These are phyloP conservation scores for Crepidotus variabilis DNA, from an alignment of 768 basidiomycete species.

Conservation along the genomic window DNA sequence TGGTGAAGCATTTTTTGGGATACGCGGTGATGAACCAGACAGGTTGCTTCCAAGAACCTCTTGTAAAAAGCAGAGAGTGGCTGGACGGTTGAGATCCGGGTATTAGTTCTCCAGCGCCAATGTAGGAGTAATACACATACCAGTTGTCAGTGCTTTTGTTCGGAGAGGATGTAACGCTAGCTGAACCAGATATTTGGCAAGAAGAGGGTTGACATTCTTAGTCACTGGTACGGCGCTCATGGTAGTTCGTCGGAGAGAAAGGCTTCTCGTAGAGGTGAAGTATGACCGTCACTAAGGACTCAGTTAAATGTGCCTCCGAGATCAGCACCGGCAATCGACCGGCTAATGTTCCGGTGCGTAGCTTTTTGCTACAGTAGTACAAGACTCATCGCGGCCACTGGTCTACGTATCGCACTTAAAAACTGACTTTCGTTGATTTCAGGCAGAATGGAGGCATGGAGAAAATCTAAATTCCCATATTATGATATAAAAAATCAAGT, in stretches of 20 bases:
- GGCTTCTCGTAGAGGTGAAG: not conserved
- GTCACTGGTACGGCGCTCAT: conserved; percentile 35
- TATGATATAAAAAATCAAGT: conserved; percentile 20
- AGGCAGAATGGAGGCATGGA: not conserved
- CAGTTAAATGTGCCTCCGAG: not conserved
- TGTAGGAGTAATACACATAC: conserved; percentile 27
- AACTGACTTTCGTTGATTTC: too few relatives aligned
- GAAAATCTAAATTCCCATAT: conserved; percentile 5
- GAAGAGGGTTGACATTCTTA: conserved; percentile 39
- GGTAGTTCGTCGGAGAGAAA: conserved; percentile 7
- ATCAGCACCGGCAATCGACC: not conserved
- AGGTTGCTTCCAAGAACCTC: conserved; percentile 77
- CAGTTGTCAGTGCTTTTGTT: conserved; percentile 78
- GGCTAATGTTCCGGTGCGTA: not conserved
- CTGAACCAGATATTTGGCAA: conserved; percentile 67
- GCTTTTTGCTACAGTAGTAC: not conserved
- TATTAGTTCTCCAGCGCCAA: not conserved
- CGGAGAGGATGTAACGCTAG: conserved; percentile 68
- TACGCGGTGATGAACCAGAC: conserved; percentile 54
- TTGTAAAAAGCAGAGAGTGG: conserved; percentile 62
- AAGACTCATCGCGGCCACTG: not conserved
- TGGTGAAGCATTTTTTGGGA: conserved; percentile 51
- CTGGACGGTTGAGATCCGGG: conserved; percentile 17
- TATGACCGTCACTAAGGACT: not conserved
- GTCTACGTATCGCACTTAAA: not conserved